phyloP scores from a whole-genome alignment of 73 alveolate genomes.

The Paramecium octaurelia region DNA sequence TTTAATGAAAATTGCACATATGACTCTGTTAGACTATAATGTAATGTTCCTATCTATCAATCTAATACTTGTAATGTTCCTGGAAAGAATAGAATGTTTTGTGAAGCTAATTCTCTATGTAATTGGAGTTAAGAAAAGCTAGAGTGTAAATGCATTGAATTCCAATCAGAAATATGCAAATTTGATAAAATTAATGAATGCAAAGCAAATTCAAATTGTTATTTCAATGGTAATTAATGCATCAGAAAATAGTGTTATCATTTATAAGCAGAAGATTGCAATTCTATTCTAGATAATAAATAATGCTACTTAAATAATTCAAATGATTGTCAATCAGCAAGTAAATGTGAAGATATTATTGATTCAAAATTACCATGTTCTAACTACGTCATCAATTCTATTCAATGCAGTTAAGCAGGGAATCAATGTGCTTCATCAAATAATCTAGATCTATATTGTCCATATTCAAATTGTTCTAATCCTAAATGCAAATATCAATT shows the following conservation, averaged over 20 bases:
- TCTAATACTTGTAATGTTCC: not conserved
- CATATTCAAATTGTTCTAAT: not conserved
- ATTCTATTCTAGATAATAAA: not conserved
- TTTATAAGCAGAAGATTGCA: not conserved
- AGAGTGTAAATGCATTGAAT: not conserved
- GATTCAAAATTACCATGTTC: not conserved
- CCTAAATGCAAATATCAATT: not conserved
- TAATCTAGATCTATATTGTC: not conserved
- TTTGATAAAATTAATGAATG: not conserved
- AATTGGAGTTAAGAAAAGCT: not conserved
- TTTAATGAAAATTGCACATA: not conserved
- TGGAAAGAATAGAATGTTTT: not conserved
- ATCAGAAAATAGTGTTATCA: not conserved
- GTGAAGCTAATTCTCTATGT: not conserved
- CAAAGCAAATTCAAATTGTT: not conserved
- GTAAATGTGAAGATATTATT: conserved; percentile 27
- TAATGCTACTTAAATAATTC: not conserved
- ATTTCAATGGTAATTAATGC: not conserved
- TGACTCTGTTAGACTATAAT: not conserved
- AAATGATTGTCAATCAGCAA: not conserved
- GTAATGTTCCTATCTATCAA: not conserved
- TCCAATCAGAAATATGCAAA: not conserved
- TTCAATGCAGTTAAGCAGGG: not conserved
- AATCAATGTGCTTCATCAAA: not conserved
- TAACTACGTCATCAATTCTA: not conserved